Evolutionary conservation across 345 rosid genomes (phyloP), one percentile per base, ranked within the genome.

Genomic region (Lepidium didymum): DNA sequence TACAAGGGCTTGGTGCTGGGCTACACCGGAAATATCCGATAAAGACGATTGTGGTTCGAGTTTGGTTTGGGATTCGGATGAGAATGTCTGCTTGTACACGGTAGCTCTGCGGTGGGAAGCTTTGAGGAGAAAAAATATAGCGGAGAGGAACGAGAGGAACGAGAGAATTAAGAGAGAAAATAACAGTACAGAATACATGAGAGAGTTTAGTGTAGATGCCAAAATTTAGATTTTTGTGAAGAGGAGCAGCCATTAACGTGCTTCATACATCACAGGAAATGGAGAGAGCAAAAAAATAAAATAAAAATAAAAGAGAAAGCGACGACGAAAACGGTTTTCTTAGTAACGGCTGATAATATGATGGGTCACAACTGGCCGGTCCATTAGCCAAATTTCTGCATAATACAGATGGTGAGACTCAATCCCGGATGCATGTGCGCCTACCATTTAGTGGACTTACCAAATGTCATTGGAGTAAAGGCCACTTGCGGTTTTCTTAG

Each of bases 171-270:
- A 67, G 63, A 79, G 66, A 74, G 74, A 69, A 57, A 70, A 46
- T 78, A 79, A 65, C 75, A 75, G 60, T 64, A 56, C 61, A 36
- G 78, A 36, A 58, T 83, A 75, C 87, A 85, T 81, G 76, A 78
- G 73, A 59, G 77, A 72, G 73, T 67, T 67, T 59, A 74, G 56
- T 23, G 44, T 35, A 56, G 56, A 64, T 56, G 52, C 52, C 49
- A 34, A 33, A 3, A 1, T 51, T 58, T 72, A 43, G 72, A 59
- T 41, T 68, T 43, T 25, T 42, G 76, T 1, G 66, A 69, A 64
- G 47, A 41, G 70, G 73, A 74, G 83, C 85, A 78, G 81, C 85
- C 85, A 76, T 79, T 76, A 66, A 79, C 69, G 79, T 68, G 84
- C 80, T 76, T 80, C 77, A 65, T 59, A 70, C 67, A 74, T 56